Evolutionary conservation across 495 filamentous ascomycete genomes (phyloP).

Genomic region (Penicillium lagena): DNA sequence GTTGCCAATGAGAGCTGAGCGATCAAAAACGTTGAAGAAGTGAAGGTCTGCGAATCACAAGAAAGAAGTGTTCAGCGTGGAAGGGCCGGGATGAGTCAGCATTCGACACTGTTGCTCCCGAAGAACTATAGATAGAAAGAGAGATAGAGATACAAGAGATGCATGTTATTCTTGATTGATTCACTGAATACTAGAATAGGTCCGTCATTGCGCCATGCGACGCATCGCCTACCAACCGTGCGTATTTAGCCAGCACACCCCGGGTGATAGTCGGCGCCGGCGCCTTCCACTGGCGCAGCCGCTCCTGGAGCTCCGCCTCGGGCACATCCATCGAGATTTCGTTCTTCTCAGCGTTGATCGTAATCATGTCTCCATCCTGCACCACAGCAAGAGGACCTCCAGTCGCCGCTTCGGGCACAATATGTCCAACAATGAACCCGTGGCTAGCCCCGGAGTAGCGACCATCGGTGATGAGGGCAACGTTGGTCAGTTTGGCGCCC

Average conservation of each 20-base stretch:
- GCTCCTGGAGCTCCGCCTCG: constrained; percentile 62
- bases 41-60: neutral
- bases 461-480: constrained; percentile 91
- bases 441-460: constrained; percentile 86
- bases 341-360: constrained; percentile 80
- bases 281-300: constrained; percentile 66
- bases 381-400: constrained; percentile 80
- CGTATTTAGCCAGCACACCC: constrained; percentile 90
- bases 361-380: constrained; percentile 73
- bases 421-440: constrained; percentile 94
- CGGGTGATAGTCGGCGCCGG: constrained; percentile 71
- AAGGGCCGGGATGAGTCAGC: too few relatives aligned
- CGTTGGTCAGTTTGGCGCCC: constrained; percentile 82
- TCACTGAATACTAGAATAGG: constrained; percentile 25
- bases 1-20: constrained; percentile 21
- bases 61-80: neutral
- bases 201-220: constrained; percentile 61
- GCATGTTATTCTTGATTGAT: too few relatives aligned
- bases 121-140: too few relatives aligned
- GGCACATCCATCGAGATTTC: constrained; percentile 68
- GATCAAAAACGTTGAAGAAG: constrained; percentile 19
- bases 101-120: too few relatives aligned
- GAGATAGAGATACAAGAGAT: too few relatives aligned
- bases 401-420: constrained; percentile 84
- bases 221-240: constrained; percentile 63